Conservation (phyloP, 495 filamentous ascomycete genomes). For the Lophiostoma macrostomum region DNA sequence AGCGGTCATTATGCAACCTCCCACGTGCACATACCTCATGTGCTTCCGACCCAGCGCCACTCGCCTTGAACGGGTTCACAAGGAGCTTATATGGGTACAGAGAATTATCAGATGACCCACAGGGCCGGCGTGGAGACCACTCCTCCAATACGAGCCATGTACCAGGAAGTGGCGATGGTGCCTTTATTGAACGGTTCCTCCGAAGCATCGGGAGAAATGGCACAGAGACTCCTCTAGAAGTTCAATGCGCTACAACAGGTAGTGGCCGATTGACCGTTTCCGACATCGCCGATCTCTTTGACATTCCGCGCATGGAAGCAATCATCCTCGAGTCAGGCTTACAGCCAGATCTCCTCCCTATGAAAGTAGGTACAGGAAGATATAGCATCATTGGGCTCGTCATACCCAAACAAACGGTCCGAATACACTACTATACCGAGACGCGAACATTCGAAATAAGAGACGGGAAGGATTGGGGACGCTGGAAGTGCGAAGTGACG, state of each 20-base stretch:
- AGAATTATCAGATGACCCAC: no score
- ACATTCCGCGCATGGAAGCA: slow-evolving; percentile 9
- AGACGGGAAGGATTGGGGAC: slow-evolving; percentile 32
- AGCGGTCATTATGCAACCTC: not conserved
- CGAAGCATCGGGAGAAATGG: no score
- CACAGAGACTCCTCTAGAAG: slow-evolving; percentile 6
- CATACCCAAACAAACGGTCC: slow-evolving; percentile 50
- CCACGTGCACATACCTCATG: no score
- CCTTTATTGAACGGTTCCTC: no score
- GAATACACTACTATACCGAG: slow-evolving; percentile 52
- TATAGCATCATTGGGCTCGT: slow-evolving; percentile 65
- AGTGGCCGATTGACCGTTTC: slow-evolving; percentile 23
- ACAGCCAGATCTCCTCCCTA: slow-evolving; percentile 45
- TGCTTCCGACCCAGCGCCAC: not conserved
- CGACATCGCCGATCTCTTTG: slow-evolving; percentile 40
- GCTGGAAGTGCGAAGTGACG: not conserved
- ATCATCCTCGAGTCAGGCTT: slow-evolving; percentile 29
- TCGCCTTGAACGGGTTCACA: no score
- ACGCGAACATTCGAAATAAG: slow-evolving; percentile 37
- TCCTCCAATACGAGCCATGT: no score
- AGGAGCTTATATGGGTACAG: no score
- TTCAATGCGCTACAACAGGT: slow-evolving; percentile 24
- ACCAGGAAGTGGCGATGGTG: no score
- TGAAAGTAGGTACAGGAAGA: slow-evolving; percentile 51
- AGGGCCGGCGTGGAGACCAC: no score